Percentiles rank a stretch among this genome's conserved stretches.
Conservation (phyloP, 331 rosid species). For the Erythrophleum ivorense region DNA sequence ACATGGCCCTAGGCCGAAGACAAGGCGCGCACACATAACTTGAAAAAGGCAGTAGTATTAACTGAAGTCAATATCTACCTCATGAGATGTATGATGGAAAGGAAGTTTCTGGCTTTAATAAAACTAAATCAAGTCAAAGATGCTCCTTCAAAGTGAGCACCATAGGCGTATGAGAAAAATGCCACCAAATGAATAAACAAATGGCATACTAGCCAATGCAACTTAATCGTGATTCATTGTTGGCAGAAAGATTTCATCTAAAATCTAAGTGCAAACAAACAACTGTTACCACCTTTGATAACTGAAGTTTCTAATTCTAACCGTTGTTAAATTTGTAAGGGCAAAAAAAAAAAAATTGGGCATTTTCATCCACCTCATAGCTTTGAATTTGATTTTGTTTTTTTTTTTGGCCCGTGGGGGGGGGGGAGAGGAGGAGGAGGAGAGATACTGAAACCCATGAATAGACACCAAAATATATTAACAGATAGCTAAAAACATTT, state of each 20-base stretch:
- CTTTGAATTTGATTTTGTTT: not conserved
- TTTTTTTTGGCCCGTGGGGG: too few relatives aligned
- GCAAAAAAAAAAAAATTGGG: not conserved
- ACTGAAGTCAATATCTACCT: not conserved
- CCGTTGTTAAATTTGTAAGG: not conserved
- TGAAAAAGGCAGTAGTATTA: not conserved
- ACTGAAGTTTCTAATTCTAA: too few relatives aligned
- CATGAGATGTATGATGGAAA: not conserved
- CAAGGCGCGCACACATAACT: not conserved
- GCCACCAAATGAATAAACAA: not conserved
- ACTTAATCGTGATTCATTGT: too few relatives aligned
- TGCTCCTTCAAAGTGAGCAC: not conserved
- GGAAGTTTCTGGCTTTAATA: not conserved
- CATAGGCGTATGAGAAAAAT: not conserved
- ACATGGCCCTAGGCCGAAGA: not conserved
- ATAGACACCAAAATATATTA: not conserved
- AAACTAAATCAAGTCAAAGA: not conserved
- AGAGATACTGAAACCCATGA: not conserved
- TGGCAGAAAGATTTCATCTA: too few relatives aligned
- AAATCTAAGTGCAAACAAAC: too few relatives aligned
- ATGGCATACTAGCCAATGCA: not conserved
- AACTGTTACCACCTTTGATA: too few relatives aligned
- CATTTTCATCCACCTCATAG: not conserved
- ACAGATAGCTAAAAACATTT: not conserved
- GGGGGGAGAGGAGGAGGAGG: too few relatives aligned